Conservation (phyloP, 2,329 filamentous ascomycete genomes). For the Berkeleyomyces rouxiae region DNA sequence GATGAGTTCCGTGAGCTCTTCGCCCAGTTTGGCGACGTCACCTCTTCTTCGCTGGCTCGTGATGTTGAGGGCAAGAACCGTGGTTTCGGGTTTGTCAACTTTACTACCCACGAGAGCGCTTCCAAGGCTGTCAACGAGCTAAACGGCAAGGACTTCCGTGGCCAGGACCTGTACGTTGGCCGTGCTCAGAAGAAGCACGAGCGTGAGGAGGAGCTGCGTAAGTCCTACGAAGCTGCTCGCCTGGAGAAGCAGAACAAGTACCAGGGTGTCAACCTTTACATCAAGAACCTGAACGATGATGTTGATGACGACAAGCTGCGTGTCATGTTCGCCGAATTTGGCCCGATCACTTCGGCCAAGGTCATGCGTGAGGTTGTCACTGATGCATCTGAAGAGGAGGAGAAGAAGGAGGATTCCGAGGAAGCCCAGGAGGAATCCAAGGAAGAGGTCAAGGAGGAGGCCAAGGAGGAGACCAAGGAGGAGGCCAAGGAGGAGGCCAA, state of each 20-base stretch:
- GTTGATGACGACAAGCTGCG: slow-evolving; percentile 96
- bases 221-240: slow-evolving; percentile 94
- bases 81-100: slow-evolving; percentile 94
- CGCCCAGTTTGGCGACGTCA: slow-evolving; percentile 83
- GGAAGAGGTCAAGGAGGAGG: slow-evolving; percentile 25
- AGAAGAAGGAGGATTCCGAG: slow-evolving; percentile 31
- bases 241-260: slow-evolving; percentile 99
- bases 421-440: slow-evolving; percentile 36
- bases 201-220: slow-evolving; percentile 96
- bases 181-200: slow-evolving; percentile 99
- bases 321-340: slow-evolving; percentile 78
- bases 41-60: slow-evolving; percentile 83
- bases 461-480: slow-evolving; percentile 33
- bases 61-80: slow-evolving; percentile 84
- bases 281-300: slow-evolving; percentile 97
- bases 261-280: slow-evolving; percentile 97
- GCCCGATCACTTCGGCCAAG: slow-evolving; percentile 95
- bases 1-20: slow-evolving; percentile 92
- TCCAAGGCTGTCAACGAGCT: slow-evolving; percentile 76
- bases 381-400: slow-evolving; percentile 37
- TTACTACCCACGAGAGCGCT: slow-evolving; percentile 76
- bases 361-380: slow-evolving; percentile 78
- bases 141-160: slow-evolving; percentile 80
- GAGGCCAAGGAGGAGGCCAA: slow-evolving; percentile 36
- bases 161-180: slow-evolving; percentile 92